A percentile compares a stretch with the other conserved stretches of the same genome.
phyloP scores from a whole-genome alignment of 2,329 filamentous ascomycete species.

The Westerdykella sp. region DNA sequence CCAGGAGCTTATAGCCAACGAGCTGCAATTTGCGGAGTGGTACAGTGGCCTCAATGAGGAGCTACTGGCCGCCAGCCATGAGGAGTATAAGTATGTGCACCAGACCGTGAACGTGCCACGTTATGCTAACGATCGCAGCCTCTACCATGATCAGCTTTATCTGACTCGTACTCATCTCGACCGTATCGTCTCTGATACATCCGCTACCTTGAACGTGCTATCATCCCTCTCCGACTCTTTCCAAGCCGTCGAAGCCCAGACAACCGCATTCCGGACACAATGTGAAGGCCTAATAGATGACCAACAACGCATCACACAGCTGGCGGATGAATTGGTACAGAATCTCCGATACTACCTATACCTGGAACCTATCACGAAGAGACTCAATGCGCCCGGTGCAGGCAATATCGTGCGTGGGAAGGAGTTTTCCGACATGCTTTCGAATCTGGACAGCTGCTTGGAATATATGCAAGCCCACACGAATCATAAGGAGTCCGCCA shows the following conservation, averaged over 20 bases:
- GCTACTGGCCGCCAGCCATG: slow-evolving; percentile 74
- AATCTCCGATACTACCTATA: slow-evolving; percentile 95
- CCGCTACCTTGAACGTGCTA: slow-evolving; percentile 67
- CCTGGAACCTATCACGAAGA: slow-evolving; percentile 80
- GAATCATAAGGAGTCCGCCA: slow-evolving; percentile 77
- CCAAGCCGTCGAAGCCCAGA: slow-evolving; percentile 79
- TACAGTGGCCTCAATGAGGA: slow-evolving; percentile 57
- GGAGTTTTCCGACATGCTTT: slow-evolving; percentile 81
- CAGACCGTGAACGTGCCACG: neutral
- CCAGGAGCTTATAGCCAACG: slow-evolving; percentile 46
- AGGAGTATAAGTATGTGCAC: slow-evolving; percentile 66
- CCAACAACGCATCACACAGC: slow-evolving; percentile 67
- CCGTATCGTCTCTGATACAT: slow-evolving; percentile 68
- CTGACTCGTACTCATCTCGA: slow-evolving; percentile 78
- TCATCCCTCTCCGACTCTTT: slow-evolving; percentile 80
- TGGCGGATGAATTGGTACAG: slow-evolving; percentile 78
- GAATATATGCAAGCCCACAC: slow-evolving; percentile 85
- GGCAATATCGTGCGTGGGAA: slow-evolving; percentile 76
- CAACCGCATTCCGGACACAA: slow-evolving; percentile 84
- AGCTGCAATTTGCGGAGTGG: slow-evolving; percentile 55
- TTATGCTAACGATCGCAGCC: slow-evolving; percentile 38
- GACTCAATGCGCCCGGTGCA: slow-evolving; percentile 87
- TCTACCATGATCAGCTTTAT: slow-evolving; percentile 74
- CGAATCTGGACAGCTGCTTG: slow-evolving; percentile 82
- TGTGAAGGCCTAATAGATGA: slow-evolving; percentile 83